A percentile compares a stretch with the other conserved stretches of the same genome.
Evolutionary conservation across 2,329 filamentous ascomycete genomes (phyloP).

Genomic region (Ophiostoma australiae): DNA sequence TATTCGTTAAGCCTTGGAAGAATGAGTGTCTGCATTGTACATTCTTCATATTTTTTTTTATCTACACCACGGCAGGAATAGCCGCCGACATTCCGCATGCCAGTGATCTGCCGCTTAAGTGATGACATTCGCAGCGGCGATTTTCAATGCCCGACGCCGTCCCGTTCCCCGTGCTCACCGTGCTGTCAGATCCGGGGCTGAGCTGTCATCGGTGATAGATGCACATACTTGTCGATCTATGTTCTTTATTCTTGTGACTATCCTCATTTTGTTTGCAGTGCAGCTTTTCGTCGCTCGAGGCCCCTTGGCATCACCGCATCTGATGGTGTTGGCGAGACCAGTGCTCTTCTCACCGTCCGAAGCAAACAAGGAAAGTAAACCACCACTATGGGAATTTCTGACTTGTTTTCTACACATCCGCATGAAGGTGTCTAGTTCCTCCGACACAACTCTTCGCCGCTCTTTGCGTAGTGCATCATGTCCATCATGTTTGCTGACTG

Average conservation of each 20-base stretch:
- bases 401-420: not conserved
- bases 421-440: not conserved
- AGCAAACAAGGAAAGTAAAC: not conserved
- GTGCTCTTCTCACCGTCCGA: not conserved
- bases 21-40: too few relatives aligned
- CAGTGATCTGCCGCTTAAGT: not conserved
- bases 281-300: not conserved
- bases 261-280: not conserved
- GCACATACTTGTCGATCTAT: not conserved
- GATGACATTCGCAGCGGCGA: not conserved
- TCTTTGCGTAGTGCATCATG: not conserved
- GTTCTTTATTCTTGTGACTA: not conserved
- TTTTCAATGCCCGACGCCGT: not conserved
- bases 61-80: not conserved
- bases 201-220: not conserved
- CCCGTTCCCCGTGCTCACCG: not conserved
- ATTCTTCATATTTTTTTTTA: too few relatives aligned
- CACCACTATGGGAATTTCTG: not conserved
- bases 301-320: too few relatives aligned
- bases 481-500: not conserved
- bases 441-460: not conserved
- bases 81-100: not conserved
- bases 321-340: not conserved
- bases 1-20: too few relatives aligned
- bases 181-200: not conserved